These are phyloP conservation scores for Boletellus deceptivus DNA, from an alignment of 1,284 basidiomycete species.

Conservation along the genomic window DNA sequence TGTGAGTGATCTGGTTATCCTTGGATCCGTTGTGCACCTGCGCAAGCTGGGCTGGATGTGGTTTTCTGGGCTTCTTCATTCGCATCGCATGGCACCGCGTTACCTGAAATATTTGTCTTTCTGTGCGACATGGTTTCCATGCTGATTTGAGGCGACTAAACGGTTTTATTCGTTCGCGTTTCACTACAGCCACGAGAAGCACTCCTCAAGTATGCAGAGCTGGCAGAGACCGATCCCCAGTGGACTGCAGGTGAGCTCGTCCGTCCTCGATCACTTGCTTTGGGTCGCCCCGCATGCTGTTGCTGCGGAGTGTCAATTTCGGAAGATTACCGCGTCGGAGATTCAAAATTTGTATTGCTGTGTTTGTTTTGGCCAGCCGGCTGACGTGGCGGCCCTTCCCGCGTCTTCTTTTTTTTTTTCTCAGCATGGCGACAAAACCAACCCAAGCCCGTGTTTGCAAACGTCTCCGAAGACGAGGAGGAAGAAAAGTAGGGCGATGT, in stretches of 20 bases:
- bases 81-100: slow-evolving; percentile 6
- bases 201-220: slow-evolving; percentile 86
- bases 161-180: slow-evolving; percentile 20
- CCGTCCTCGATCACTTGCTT: slow-evolving; percentile 11
- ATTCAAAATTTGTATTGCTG: slow-evolving; percentile 42
- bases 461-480: slow-evolving; percentile 48
- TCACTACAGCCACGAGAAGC: slow-evolving; percentile 86
- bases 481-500: slow-evolving; percentile 52
- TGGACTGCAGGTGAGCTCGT: slow-evolving; percentile 74
- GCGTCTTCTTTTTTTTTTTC: slow-evolving; percentile 45
- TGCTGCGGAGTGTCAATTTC: slow-evolving; percentile 32
- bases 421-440: slow-evolving; percentile 82
- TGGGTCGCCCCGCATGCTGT: slow-evolving; percentile 1
- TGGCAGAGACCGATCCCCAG: slow-evolving; percentile 71
- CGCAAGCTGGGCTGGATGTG: slow-evolving; percentile 1
- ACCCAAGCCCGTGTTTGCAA: slow-evolving; percentile 73
- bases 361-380: slow-evolving; percentile 46
- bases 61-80: slow-evolving; percentile 12
- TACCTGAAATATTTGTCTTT: slow-evolving; percentile 14
- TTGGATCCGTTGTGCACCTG: not conserved
- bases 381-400: slow-evolving; percentile 66
- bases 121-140: slow-evolving; percentile 24
- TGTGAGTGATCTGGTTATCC: slow-evolving; percentile 56
- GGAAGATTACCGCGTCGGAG: slow-evolving; percentile 37
- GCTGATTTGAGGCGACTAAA: slow-evolving; percentile 19